Conservation (phyloP, 129 eudicot genomes). For the Centaurea solstitialis region DNA sequence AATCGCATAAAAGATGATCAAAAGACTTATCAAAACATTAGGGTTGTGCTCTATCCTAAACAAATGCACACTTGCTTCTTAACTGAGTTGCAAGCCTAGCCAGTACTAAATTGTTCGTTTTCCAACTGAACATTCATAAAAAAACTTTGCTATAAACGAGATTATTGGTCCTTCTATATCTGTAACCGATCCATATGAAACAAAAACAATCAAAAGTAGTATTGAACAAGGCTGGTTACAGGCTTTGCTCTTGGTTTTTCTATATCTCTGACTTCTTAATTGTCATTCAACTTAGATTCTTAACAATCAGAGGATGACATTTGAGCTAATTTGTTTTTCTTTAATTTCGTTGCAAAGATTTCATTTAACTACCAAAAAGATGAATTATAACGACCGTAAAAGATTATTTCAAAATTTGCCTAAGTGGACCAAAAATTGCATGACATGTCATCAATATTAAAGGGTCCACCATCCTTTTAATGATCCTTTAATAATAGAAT, state of each 20-base stretch:
- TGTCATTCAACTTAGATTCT: neutral
- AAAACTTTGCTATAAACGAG: neutral
- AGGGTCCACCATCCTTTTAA: conserved; percentile 26
- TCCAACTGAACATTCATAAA: too few relatives aligned
- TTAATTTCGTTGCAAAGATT: neutral
- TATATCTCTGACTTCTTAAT: neutral
- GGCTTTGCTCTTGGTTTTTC: neutral
- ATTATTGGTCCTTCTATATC: neutral
- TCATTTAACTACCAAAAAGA: neutral
- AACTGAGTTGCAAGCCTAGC: neutral
- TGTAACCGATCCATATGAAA: neutral
- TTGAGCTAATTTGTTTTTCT: neutral
- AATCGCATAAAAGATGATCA: neutral
- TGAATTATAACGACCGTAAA: neutral
- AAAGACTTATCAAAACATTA: neutral
- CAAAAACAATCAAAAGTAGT: too few relatives aligned
- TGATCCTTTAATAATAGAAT: conserved; percentile 7
- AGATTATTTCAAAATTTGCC: neutral
- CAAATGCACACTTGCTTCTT: neutral
- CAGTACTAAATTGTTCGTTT: neutral
- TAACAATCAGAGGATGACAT: neutral
- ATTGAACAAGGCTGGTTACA: neutral
- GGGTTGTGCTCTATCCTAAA: neutral
- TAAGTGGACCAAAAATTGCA: conserved; percentile 32
- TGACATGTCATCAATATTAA: conserved; percentile 39